A percentile compares a stretch with the other conserved stretches of the same genome.
Conservation (phyloP, 2,329 filamentous ascomycete species). For the Zymoseptoria crescenta region DNA sequence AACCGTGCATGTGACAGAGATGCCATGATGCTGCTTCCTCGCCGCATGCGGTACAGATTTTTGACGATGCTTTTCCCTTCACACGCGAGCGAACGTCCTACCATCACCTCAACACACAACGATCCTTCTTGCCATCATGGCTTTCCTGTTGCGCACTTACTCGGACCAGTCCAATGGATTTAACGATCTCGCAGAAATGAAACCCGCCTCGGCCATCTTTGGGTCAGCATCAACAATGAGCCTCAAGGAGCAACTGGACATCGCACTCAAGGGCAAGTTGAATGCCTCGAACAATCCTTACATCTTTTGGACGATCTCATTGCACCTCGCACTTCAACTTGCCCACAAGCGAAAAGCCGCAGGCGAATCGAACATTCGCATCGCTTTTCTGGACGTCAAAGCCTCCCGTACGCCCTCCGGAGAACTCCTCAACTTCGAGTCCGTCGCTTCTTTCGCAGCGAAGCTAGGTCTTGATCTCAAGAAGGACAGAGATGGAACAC, state of each 20-base stretch:
- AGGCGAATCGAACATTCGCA: constrained; percentile 3
- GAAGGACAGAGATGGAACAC: background rate
- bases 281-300: constrained; percentile 1
- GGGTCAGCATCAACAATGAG: background rate
- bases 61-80: background rate
- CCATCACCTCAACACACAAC: background rate
- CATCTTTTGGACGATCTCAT: constrained; percentile 8
- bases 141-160: constrained; percentile 5
- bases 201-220: constrained; percentile 1
- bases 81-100: background rate
- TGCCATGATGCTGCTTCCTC: background rate
- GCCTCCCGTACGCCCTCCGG: constrained; percentile 1
- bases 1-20: background rate
- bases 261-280: constrained; percentile 5
- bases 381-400: constrained; percentile 2
- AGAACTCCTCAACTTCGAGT: background rate
- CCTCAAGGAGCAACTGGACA: background rate
- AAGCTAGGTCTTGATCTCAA: background rate
- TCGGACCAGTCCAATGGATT: constrained; percentile 6
- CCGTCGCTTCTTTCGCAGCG: constrained; percentile 1
- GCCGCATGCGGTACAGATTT: background rate
- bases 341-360: constrained; percentile 1
- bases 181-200: constrained; percentile 4
- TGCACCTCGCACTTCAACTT: constrained; percentile 7
- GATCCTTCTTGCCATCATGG: background rate